Percentiles rank a stretch among this genome's conserved stretches.
These are phyloP conservation scores for Leishmania guyanensis DNA, from an alignment of 208 protist genomes.

Conservation along the genomic window DNA sequence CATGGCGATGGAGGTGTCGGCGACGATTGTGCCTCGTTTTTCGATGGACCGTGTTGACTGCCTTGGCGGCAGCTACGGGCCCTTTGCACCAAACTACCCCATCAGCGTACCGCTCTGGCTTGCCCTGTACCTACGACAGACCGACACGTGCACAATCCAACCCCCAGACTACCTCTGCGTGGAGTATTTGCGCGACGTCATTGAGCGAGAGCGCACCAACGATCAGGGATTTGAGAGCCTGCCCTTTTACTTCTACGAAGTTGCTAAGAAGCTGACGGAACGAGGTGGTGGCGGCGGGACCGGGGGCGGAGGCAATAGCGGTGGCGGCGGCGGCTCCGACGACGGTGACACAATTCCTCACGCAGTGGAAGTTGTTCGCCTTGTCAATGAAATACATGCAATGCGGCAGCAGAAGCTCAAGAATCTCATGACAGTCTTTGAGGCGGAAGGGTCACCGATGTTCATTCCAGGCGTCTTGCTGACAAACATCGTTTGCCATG, in stretches of 20 bases:
- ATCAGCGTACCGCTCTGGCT: constrained; percentile 86
- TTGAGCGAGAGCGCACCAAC: constrained; percentile 64
- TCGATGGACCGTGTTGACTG: constrained; percentile 71
- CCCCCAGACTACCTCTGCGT: constrained; percentile 63
- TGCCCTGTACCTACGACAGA: constrained; percentile 81
- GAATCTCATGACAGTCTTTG: constrained; percentile 81
- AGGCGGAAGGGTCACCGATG: constrained; percentile 71
- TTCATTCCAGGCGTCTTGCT: constrained; percentile 86
- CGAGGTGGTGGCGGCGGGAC: constrained; percentile 25
- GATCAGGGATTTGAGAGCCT: constrained; percentile 78
- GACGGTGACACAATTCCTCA: constrained; percentile 58
- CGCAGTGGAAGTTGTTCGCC: constrained; percentile 70
- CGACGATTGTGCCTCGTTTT: constrained; percentile 85
- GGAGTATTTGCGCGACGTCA: constrained; percentile 51
- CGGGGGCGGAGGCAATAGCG: not conserved
- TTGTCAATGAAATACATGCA: constrained; percentile 75
- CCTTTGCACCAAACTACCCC: constrained; percentile 81
- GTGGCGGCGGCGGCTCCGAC: constrained; percentile 17
- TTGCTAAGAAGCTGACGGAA: constrained; percentile 55
- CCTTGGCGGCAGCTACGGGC: constrained; percentile 72
- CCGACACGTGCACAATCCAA: constrained; percentile 75
- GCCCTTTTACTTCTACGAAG: constrained; percentile 90
- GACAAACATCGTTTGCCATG: constrained; percentile 83
- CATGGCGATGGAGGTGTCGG: constrained; percentile 66
- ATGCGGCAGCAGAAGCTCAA: constrained; percentile 81